Base-by-base conservation (phyloP, 768 basidiomycete genomes). In the Phylloporus arenicola region DNA sequence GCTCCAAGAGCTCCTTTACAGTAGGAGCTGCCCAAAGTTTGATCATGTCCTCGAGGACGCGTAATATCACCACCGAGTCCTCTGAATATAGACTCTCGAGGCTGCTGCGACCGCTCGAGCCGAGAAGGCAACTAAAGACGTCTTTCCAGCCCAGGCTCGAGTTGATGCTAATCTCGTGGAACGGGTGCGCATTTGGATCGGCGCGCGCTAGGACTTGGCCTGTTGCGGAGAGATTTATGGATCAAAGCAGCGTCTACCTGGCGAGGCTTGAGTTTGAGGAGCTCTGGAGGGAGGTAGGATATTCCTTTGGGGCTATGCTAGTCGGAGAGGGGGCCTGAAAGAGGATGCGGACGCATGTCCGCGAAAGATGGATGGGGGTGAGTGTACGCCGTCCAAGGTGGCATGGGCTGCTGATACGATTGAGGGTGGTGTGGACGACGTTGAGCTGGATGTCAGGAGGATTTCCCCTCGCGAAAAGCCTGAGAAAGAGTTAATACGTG, bases 371-470 rank as follows among this genome's bases (percentile, higher is more conserved):
- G 60, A 61, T 44, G 64, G 48, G 11, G 54, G 30, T 5, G 63
- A 53, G 0, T 64, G 54, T 16, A 44, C 14, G 29, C 52, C 27
- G 55, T 61, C 54, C 39, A 59, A 45, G 25, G 62, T 43, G 54
- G 37, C 70, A 68, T 55, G 69, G 59, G 58, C 67, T 59, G 40
- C 63, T n/a, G n/a, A n/a, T n/a, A n/a, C n/a, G n/a, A n/a, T 86
- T 84, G 47, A 90, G 76, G 51, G 90, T 88, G 25, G 77, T n/a
- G n/a, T 86, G 83, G 30, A 88, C 81, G 54, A 92, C 74, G 64
- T 91, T 90, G 58, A 90, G 78, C 59, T 90, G 89, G 50, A 92
- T 88, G 42, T 91, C 80, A 0, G 84, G 85, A 76, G 13, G 86
- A 75, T 20, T 85, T 81, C 57, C 91, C 89, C 48, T 82, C 78